Evolutionary conservation across 768 basidiomycete species (phyloP).

Genomic region (Collybiopsis confluens): DNA sequence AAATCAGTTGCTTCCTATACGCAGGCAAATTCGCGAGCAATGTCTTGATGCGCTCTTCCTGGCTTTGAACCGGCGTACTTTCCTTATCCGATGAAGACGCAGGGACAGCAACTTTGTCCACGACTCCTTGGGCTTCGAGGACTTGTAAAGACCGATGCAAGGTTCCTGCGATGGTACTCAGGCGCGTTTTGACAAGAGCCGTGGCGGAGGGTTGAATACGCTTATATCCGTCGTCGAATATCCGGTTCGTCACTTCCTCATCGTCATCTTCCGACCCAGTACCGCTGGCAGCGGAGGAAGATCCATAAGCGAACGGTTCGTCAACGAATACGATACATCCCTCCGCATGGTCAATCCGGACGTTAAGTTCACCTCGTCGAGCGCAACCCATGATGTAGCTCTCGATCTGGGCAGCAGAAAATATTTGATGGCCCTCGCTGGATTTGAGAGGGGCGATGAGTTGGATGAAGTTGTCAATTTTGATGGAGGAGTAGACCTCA

Average conservation of each 20-base stretch:
- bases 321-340: conserved; percentile 84
- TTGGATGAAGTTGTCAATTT: conserved; percentile 68
- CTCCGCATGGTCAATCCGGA: conserved; percentile 84
- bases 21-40: conserved; percentile 53
- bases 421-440: conserved; percentile 45
- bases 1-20: conserved; percentile 72
- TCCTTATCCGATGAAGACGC: background rate
- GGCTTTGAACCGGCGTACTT: background rate
- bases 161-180: conserved; percentile 69
- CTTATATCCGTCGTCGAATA: conserved; percentile 21
- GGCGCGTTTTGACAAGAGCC: conserved; percentile 71
- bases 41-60: background rate
- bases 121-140: conserved; percentile 29
- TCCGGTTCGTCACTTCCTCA: conserved; percentile 13
- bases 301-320: conserved; percentile 26
- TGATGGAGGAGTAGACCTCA: conserved; percentile 88
- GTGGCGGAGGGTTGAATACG: conserved; percentile 67
- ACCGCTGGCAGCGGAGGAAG: background rate
- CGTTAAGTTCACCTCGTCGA: conserved; percentile 77
- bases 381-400: conserved; percentile 93
- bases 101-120: background rate
- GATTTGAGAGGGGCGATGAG: conserved; percentile 75
- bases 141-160: conserved; percentile 67
- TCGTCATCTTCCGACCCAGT: conserved; percentile 17
- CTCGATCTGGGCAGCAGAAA: conserved; percentile 78